Evolutionary conservation across 768 basidiomycete genomes (phyloP).

Genomic region (Mycena galopus): DNA sequence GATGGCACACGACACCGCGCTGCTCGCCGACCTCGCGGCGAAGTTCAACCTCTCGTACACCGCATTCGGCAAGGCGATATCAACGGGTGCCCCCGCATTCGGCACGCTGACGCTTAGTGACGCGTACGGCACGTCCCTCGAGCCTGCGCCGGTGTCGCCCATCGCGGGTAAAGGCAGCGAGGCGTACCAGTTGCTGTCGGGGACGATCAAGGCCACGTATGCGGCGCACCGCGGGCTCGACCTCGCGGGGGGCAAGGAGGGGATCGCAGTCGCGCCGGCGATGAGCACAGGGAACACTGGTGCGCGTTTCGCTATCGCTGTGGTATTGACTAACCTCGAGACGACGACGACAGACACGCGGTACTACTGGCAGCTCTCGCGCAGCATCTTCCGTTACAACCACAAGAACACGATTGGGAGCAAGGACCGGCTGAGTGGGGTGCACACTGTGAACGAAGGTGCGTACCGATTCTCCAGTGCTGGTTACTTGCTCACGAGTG

Average conservation of each 20-base stretch:
- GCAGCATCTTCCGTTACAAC: constrained; percentile 76
- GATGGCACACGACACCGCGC: constrained; percentile 56
- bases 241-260: constrained; percentile 36
- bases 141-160: constrained; percentile 78
- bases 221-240: constrained; percentile 59
- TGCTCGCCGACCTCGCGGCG: constrained; percentile 62
- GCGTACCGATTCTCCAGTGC: constrained; percentile 33
- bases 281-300: constrained; percentile 74
- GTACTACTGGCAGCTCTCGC: constrained; percentile 69
- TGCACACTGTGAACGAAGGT: constrained; percentile 71
- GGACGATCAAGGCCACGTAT: constrained; percentile 74
- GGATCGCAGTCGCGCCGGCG: constrained; percentile 62
- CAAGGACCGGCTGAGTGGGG: constrained; percentile 38
- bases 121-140: constrained; percentile 63
- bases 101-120: constrained; percentile 67
- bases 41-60: constrained; percentile 70
- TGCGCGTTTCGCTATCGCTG: constrained; percentile 37
- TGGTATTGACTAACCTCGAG: not conserved
- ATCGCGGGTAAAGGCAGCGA: constrained; percentile 53
- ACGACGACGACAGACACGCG: constrained; percentile 68
- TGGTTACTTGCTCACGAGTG: not conserved
- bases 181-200: constrained; percentile 68
- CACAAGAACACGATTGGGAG: constrained; percentile 32
- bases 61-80: constrained; percentile 65
- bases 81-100: constrained; percentile 48